Conservation (phyloP, 805 yeast species). For the Blastobotrys robertii region DNA sequence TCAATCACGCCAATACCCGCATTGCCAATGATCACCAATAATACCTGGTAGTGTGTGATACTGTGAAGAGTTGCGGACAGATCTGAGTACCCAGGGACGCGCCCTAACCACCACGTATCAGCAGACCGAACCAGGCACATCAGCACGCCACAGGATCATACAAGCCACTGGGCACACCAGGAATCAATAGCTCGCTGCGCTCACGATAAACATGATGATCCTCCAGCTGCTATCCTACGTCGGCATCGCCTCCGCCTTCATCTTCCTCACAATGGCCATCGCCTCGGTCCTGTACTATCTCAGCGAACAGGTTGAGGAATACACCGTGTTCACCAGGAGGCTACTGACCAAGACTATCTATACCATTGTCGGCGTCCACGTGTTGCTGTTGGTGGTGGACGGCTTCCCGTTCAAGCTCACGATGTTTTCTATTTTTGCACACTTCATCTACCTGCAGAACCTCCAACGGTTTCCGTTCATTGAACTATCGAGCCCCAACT, state of each 20-base stretch:
- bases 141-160: not conserved
- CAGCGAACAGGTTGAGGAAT: conserved; percentile 89
- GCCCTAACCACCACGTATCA: no score
- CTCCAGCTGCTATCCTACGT: conserved; percentile 47
- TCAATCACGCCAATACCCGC: no score
- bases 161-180: not conserved
- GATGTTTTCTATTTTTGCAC: conserved; percentile 57
- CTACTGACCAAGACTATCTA: conserved; percentile 56
- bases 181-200: not conserved
- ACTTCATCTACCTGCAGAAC: conserved; percentile 67
- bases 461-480: conserved; percentile 78
- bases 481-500: conserved; percentile 58
- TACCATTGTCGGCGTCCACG: conserved; percentile 43
- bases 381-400: conserved; percentile 60
- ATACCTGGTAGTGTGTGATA: no score
- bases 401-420: conserved; percentile 67
- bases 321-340: conserved; percentile 73
- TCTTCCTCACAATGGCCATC: conserved; percentile 38
- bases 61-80: no score
- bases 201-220: conserved; percentile 35
- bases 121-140: not conserved
- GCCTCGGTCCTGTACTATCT: conserved; percentile 90
- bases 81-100: no score
- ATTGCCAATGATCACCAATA: no score
- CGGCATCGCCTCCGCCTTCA: conserved; percentile 54